Evolutionary conservation across 495 filamentous ascomycete species (phyloP), one percentile per base, ranked within the genome.

Genomic region (Durotheca rogersii): DNA sequence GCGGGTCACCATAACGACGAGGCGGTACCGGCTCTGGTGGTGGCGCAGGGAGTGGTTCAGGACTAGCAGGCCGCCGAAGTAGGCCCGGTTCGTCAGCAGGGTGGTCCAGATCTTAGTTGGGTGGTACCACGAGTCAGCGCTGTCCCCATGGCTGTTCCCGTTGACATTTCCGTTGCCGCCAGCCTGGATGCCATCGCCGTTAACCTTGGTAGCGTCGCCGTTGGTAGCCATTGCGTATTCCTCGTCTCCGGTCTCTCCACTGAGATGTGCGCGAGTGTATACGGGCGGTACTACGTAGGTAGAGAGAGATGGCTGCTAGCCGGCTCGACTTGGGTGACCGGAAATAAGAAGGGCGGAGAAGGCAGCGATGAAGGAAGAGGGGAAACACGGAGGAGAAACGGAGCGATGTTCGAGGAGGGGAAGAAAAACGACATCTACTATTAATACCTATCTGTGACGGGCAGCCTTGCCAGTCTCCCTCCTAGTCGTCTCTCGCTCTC

Each of bases 31-130:
- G 40, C 66, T 68, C 23, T 54, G 46, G 10, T 53, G 60, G 39
- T 60, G 65, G 39, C 63, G 66, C 34, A 72, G 38, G 2, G 66
- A 65, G 47, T 71, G 65, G 53, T 72, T 36, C n/a, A 72, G 58
- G 6, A 71, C 69, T 23, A 71, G 37, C 15, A 66, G 47, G 2
- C 67, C 67, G 34, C 66, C 64, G n/a, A 72, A 68, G 45, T 70
- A 72, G 4, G 39, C 61, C 23, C 67, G 59, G 47, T 71, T 70
- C 49, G 66, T 68, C 29, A 72, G 43, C 23, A 72, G 62, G 6
- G 67, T 71, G 31, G 62, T 69, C 69, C 69, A 72, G 31, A 72
- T 70, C 62, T 69, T 70, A 35, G 66, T 60, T 44, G 60, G 54
- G 50, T 66, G 56, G 23, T 63, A 66, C 46, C 55, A 47, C 9